A percentile compares a stretch with the other conserved stretches of the same genome.
Evolutionary conservation across 805 yeast genomes (phyloP).

Genomic region (Candida sonorensis): DNA sequence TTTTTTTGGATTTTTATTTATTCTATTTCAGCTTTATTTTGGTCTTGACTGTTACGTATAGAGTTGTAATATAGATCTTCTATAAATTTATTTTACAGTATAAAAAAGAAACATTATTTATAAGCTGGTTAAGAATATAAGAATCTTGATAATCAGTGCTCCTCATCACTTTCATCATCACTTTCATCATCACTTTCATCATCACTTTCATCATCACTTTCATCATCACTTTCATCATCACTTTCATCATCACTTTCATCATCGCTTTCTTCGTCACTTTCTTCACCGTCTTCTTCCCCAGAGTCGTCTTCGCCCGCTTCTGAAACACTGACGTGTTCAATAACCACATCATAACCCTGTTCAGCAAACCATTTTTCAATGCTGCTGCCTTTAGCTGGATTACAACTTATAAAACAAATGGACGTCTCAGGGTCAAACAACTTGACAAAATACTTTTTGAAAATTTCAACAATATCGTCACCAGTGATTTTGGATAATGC

Average conservation of each 20-base stretch:
- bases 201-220: slow-evolving; percentile 5
- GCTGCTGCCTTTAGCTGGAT: slow-evolving; percentile 51
- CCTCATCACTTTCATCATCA: no score
- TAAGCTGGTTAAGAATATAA: no score
- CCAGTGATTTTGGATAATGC: slow-evolving; percentile 46
- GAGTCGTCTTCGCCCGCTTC: slow-evolving; percentile 17
- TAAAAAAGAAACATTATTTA: no score
- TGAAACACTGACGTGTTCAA: slow-evolving; percentile 41
- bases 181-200: no score
- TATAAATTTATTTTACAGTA: no score
- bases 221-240: slow-evolving; percentile 6
- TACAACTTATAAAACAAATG: slow-evolving; percentile 63
- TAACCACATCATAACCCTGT: slow-evolving; percentile 51
- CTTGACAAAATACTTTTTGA: slow-evolving; percentile 56
- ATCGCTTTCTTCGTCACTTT: slow-evolving; percentile 21
- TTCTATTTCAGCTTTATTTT: no score
- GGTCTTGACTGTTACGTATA: no score
- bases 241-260: slow-evolving; percentile 18
- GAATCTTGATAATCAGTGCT: no score
- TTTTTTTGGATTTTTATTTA: no score
- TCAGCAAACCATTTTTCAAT: slow-evolving; percentile 40
- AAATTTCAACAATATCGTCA: slow-evolving; percentile 41
- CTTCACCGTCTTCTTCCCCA: slow-evolving; percentile 25
- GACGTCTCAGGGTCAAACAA: slow-evolving; percentile 55
- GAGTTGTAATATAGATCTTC: background rate